Base-by-base conservation (phyloP, 2,329 filamentous ascomycete genomes). In the Neofusicoccum sp. region DNA sequence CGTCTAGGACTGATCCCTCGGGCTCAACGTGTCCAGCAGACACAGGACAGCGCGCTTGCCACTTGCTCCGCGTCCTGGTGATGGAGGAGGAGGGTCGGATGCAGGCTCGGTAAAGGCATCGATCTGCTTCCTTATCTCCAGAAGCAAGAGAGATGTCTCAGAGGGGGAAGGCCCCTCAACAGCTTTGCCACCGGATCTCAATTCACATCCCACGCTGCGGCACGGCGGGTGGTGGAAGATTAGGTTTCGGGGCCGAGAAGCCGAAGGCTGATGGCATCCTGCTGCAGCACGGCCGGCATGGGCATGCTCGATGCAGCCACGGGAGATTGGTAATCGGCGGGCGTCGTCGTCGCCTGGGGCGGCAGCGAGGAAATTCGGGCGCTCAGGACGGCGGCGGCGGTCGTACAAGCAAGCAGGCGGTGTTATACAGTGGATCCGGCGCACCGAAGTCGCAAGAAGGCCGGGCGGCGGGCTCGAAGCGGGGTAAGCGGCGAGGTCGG, bases 241-340 rank as follows among this genome's bases (percentile, higher is more conserved):
- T 44, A 56, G 52, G 52, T 44, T 56, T 44, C 28, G 52, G 52
- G 14, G 7, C 52, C 52, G 52, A 33, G 37, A 2, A 8, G 50
- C 14, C 50, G 36, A 34, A 22, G 22, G 31, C 50, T 16, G 50
- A 39, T 36, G 48, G 14, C 33, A 36, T 41, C 34, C 50, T 41
- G n/a, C 41, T 49, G 9, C 50, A 43, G 33, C 22, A 9, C 37
- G 34, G 9, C 16, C 49, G 49, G 34, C 36, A 29, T 41, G 22
- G 12, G 29, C 37, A 44, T 33, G 52, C 52, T 56, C 14, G 28
- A 56, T 56, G 31, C 52, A 56, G 52, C 52, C 52, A 56, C 37
- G 11, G 52, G 3, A 14, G 37, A 56, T 56, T 56, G 44, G 37
- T 39, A 56, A 56, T 6, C 50, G 41, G 36, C 37, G 22, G n/a